phyloP scores from a whole-genome alignment of 345 rosid species.

The Isatis tinctoria region DNA sequence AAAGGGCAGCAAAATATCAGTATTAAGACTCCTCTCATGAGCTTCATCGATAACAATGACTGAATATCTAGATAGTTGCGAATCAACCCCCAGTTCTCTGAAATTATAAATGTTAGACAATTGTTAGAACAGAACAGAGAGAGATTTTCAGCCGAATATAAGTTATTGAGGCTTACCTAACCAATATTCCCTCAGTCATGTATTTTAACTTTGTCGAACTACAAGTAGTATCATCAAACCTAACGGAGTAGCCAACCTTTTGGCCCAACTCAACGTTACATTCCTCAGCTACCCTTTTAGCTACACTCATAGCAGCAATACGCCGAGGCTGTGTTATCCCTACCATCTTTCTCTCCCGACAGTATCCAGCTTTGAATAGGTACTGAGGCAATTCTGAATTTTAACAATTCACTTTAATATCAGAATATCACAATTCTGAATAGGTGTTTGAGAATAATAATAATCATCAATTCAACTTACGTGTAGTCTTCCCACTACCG shows the following conservation, averaged over 20 bases:
- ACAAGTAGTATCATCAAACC: conserved; percentile 78
- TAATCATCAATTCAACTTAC: conserved; percentile 38
- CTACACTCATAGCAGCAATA: conserved; percentile 88
- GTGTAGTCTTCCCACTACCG: conserved; percentile 96
- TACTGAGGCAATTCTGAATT: conserved; percentile 88
- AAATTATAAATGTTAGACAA: no score
- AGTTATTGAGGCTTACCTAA: no score
- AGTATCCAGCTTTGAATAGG: conserved; percentile 65
- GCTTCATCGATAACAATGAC: conserved; percentile 90
- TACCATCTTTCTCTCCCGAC: conserved; percentile 61
- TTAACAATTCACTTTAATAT: no score
- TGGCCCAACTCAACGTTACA: conserved; percentile 73
- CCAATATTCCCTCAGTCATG: conserved; percentile 86
- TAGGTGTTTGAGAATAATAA: neutral
- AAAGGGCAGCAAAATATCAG: conserved; percentile 84
- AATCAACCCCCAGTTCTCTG: conserved; percentile 90
- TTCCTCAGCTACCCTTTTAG: conserved; percentile 87
- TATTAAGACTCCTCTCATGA: conserved; percentile 91
- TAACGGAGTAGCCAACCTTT: conserved; percentile 77
- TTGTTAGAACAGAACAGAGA: no score
- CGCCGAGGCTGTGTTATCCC: conserved; percentile 93
- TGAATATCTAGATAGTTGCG: conserved; percentile 73
- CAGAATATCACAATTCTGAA: no score
- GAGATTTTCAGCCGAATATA: no score
- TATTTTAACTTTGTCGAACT: conserved; percentile 69